Evolutionary conservation across 1,284 basidiomycete species (phyloP).

Genomic region (Thecaphora thlaspeos): DNA sequence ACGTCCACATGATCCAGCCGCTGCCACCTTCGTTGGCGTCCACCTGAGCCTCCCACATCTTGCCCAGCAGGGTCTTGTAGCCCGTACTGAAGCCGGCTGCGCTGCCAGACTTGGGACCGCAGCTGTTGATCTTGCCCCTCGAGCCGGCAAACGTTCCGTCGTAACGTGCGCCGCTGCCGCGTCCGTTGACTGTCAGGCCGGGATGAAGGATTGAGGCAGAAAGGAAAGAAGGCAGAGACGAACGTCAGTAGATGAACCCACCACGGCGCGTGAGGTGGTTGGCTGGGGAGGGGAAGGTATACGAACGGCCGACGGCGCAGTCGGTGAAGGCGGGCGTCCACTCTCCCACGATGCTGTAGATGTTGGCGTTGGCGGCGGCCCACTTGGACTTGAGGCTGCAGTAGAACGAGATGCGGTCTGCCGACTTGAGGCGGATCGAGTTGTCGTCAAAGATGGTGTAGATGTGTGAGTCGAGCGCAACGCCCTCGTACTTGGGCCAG

Average conservation of each 20-base stretch:
- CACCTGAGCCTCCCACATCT: slow-evolving; percentile 79
- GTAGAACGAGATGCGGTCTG: slow-evolving; percentile 44
- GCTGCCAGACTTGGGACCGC: slow-evolving; percentile 70
- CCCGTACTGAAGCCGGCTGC: slow-evolving; percentile 70
- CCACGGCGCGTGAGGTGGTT: no score
- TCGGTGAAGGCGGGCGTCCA: slow-evolving; percentile 69
- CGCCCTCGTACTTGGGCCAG: slow-evolving; percentile 64
- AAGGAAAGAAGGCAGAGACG: no score
- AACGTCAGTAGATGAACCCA: no score
- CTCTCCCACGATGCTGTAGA: slow-evolving; percentile 54
- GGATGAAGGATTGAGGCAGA: no score
- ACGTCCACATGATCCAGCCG: slow-evolving; percentile 83
- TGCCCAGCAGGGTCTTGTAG: slow-evolving; percentile 79
- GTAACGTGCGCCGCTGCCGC: slow-evolving; percentile 71
- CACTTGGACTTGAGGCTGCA: slow-evolving; percentile 44
- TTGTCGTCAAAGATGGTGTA: slow-evolving; percentile 50
- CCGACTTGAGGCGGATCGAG: slow-evolving; percentile 18
- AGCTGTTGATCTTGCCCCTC: slow-evolving; percentile 68
- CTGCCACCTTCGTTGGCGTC: slow-evolving; percentile 58
- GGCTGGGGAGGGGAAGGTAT: no score
- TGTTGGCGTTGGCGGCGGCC: slow-evolving; percentile 32
- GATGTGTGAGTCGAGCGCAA: slow-evolving; percentile 69
- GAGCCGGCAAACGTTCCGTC: slow-evolving; percentile 67
- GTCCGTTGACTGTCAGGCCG: slow-evolving; percentile 66
- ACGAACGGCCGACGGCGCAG: slow-evolving; percentile 80